These are phyloP conservation scores for Septoria linicola DNA, from an alignment of 2,329 filamentous ascomycete genomes.

Conservation along the genomic window DNA sequence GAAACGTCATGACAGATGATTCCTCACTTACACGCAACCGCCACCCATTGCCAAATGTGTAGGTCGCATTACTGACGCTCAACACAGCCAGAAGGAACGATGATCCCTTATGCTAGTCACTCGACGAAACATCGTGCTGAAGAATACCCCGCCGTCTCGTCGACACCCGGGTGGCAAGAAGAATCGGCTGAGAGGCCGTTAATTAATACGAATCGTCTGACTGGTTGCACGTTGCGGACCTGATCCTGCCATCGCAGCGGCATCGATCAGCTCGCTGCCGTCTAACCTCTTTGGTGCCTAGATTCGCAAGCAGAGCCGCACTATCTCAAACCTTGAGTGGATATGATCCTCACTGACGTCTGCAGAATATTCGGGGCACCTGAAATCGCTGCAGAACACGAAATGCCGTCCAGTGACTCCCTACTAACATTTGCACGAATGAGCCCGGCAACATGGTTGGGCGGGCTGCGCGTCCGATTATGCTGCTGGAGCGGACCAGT, in stretches of 20 bases:
- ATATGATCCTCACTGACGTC: constrained; percentile 11
- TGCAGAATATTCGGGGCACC: not conserved
- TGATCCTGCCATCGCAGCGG: constrained; percentile 6
- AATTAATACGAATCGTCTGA: not conserved
- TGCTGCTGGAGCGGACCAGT: constrained; percentile 12
- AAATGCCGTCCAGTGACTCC: not conserved
- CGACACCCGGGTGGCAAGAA: too few relatives aligned
- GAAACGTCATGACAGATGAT: too few relatives aligned
- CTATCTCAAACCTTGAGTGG: constrained; percentile 4
- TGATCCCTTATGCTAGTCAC: too few relatives aligned
- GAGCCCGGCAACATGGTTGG: constrained; percentile 3
- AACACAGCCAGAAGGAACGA: too few relatives aligned
- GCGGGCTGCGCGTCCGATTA: too few relatives aligned
- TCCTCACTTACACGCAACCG: too few relatives aligned
- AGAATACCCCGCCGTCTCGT: too few relatives aligned
- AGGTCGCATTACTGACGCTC: too few relatives aligned
- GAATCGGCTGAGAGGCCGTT: not conserved
- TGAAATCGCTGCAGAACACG: not conserved
- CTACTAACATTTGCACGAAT: not conserved
- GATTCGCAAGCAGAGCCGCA: constrained; percentile 7
- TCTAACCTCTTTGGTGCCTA: constrained; percentile 1
- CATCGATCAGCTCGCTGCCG: constrained; percentile 1
- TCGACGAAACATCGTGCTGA: too few relatives aligned
- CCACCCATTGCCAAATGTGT: too few relatives aligned
- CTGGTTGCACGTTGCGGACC: constrained; percentile 2